Percentiles rank a stretch among this genome's conserved stretches.
Conservation (phyloP, 805 yeast genomes). For the Candida hungchunana region DNA sequence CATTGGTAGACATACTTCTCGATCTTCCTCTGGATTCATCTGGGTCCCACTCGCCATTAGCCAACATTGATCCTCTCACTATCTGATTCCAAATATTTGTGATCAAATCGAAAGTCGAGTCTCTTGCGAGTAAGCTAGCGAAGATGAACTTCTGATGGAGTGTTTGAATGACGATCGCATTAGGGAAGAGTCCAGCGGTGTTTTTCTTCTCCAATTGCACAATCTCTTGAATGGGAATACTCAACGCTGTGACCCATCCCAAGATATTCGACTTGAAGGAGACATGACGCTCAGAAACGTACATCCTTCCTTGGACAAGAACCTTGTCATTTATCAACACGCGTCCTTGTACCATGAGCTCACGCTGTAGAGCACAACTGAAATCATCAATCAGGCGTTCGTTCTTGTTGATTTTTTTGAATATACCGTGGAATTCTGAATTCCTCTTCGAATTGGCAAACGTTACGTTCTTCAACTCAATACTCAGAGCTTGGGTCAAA, state of each 20-base stretch:
- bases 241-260: conserved; percentile 85
- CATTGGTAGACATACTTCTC: conserved; percentile 15
- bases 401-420: conserved; percentile 59
- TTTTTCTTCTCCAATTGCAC: conserved; percentile 70
- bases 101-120: conserved; percentile 46
- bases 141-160: conserved; percentile 62
- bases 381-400: conserved; percentile 82
- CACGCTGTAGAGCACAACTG: conserved; percentile 84
- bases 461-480: conserved; percentile 18
- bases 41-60: conserved; percentile 15
- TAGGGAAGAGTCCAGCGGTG: conserved; percentile 88
- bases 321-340: conserved; percentile 63
- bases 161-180: conserved; percentile 53
- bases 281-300: conserved; percentile 67
- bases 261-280: conserved; percentile 85
- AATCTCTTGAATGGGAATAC: conserved; percentile 73
- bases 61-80: conserved; percentile 26
- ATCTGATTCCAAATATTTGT: conserved; percentile 57
- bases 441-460: conserved; percentile 59
- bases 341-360: conserved; percentile 78
- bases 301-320: conserved; percentile 75
- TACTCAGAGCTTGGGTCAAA: conserved; percentile 3
- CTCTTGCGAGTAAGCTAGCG: conserved; percentile 83
- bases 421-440: conserved; percentile 72
- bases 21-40: conserved; percentile 6